phyloP scores from a whole-genome alignment of 2,329 filamentous ascomycete genomes.

The Pseudofabraea citricarpa region DNA sequence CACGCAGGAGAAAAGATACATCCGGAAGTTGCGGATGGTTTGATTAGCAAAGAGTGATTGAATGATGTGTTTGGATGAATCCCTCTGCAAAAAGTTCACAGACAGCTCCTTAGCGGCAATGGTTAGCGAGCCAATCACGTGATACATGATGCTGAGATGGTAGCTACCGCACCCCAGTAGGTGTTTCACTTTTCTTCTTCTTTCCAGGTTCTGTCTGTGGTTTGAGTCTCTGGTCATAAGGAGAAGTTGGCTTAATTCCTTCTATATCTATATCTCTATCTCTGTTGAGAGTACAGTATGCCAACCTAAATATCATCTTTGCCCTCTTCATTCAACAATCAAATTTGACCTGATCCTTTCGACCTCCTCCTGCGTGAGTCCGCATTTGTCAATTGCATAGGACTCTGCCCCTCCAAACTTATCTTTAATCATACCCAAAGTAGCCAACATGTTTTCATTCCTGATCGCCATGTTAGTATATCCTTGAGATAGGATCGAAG shows the following conservation, averaged over 20 bases:
- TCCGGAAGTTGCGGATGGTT: conserved; percentile 3
- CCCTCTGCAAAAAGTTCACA: background rate
- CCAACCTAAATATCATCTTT: no score
- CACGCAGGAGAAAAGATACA: conserved; percentile 6
- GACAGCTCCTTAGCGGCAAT: background rate
- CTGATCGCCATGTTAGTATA: no score
- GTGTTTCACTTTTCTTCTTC: no score
- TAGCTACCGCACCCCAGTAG: no score
- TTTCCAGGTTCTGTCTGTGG: no score
- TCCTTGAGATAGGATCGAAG: no score
- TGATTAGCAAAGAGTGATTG: conserved; percentile 3
- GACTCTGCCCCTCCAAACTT: conserved; percentile 59
- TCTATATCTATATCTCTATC: no score
- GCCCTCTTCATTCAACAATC: conserved; percentile 30
- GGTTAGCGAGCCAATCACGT: no score
- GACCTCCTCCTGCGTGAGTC: conserved; percentile 51
- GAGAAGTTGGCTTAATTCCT: no score
- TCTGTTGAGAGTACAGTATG: no score
- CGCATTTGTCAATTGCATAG: conserved; percentile 56
- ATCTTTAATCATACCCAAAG: conserved; percentile 48
- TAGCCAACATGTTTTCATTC: conserved; percentile 47
- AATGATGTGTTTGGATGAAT: background rate
- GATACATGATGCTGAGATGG: no score
- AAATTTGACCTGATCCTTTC: conserved; percentile 46
- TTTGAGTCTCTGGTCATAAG: no score